Conservation (phyloP, 2,329 filamentous ascomycete species). For the Dothiorella sarmentorum region DNA sequence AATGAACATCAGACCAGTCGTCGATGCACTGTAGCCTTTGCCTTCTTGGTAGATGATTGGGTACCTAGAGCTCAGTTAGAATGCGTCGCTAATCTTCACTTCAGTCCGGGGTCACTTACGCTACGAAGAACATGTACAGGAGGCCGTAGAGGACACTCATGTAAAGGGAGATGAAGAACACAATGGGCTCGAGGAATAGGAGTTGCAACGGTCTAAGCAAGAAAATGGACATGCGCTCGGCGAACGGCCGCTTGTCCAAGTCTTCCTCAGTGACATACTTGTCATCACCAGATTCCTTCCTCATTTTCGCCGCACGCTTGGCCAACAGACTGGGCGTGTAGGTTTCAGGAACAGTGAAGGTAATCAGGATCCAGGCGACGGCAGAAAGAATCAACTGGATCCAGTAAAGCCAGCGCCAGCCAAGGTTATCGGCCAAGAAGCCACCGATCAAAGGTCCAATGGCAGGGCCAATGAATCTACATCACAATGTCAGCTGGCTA, state of each 20-base stretch:
- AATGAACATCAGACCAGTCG: slow-evolving; percentile 83
- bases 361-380: slow-evolving; percentile 69
- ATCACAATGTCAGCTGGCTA: neutral
- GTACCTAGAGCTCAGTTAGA: slow-evolving; percentile 34
- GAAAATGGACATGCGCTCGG: slow-evolving; percentile 69
- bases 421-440: slow-evolving; percentile 64
- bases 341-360: slow-evolving; percentile 86
- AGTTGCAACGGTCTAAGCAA: slow-evolving; percentile 80
- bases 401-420: slow-evolving; percentile 87
- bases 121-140: slow-evolving; percentile 74
- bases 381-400: slow-evolving; percentile 74
- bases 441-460: slow-evolving; percentile 66
- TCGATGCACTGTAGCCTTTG: slow-evolving; percentile 72
- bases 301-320: slow-evolving; percentile 65
- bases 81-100: slow-evolving; percentile 36
- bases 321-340: slow-evolving; percentile 78
- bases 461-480: slow-evolving; percentile 69
- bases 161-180: slow-evolving; percentile 78
- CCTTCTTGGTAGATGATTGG: slow-evolving; percentile 70
- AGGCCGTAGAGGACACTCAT: slow-evolving; percentile 78
- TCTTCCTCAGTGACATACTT: slow-evolving; percentile 77
- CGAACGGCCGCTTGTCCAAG: slow-evolving; percentile 66
- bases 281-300: slow-evolving; percentile 63
- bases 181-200: slow-evolving; percentile 78
- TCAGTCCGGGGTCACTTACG: slow-evolving; percentile 28